Evolutionary conservation across 2,329 filamentous ascomycete species (phyloP).

Genomic region (Aspergillus sp.): DNA sequence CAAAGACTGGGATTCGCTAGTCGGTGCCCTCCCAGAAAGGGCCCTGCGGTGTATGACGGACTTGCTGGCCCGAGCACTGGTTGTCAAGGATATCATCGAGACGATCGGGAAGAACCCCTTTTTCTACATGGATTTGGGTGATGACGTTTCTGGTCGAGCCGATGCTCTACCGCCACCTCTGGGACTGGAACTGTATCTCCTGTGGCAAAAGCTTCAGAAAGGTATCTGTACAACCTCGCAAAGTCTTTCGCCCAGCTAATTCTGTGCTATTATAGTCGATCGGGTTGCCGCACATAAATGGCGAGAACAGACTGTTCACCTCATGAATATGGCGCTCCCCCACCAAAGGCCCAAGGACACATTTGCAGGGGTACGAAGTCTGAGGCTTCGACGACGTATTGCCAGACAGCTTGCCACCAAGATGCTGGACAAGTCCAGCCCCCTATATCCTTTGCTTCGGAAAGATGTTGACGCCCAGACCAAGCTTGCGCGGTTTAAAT

Average conservation of each 20-base stretch:
- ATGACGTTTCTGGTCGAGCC: background rate
- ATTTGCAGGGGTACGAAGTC: background rate
- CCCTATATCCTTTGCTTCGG: background rate
- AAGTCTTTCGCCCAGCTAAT: background rate
- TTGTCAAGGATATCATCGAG: background rate
- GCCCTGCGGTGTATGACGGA: background rate
- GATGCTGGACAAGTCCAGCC: background rate
- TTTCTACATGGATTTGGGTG: background rate
- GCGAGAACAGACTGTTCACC: background rate
- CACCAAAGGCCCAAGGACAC: background rate
- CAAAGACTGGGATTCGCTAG: background rate
- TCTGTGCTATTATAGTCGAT: background rate
- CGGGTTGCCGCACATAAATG: background rate
- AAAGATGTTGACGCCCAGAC: background rate
- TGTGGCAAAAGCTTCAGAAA: background rate
- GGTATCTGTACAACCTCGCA: background rate
- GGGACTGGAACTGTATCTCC: background rate
- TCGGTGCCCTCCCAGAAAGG: background rate
- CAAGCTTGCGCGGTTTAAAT: background rate
- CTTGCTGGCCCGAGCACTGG: background rate
- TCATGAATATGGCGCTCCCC: background rate
- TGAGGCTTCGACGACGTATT: background rate
- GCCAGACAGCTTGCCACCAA: background rate
- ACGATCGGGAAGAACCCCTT: background rate
- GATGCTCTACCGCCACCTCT: background rate